Evolutionary conservation across 495 filamentous ascomycete genomes (phyloP), one percentile per base, ranked within the genome.

Genomic region (Clavariopsis aquatica): DNA sequence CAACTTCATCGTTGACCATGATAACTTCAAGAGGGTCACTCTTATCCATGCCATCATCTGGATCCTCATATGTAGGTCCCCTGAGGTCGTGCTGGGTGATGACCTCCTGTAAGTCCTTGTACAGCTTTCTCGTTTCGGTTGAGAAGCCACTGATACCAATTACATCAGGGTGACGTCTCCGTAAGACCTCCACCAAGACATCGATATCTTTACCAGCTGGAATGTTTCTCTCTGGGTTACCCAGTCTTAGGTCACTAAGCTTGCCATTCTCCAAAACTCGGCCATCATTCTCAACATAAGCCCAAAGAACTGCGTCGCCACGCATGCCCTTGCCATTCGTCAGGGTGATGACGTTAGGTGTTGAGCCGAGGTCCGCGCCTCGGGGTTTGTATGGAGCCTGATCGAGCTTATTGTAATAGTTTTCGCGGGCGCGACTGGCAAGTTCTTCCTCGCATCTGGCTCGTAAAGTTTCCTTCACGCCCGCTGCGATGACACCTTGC

Each of bases 371-470:
- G 12, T 89, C 80, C 87, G 96, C 89, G n/a, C 92, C 93, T 74
- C 91, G 91, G 17, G 95, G 93, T 71, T 96, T 96, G 76, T 93
- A 92, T 1, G 94, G 93, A 13, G 94, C 92, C 76, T 98, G 94
- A 73, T 98, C 95, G 31, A 98, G 85, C 69, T 88, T 87, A 77
- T 89, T 89, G 22, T 85, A 87, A 74, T 90, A 98, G 52, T 89
- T 86, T 58, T 93, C 89, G 13, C 93, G 89, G 70, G 91, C 95
- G 24, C 85, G 82, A 59, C 86, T 88, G 31, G 90, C 85, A 49
- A 98, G 83, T 63, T 89, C 84, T 62, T 96, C 92, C 73, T 98
- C 94, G 71, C 94, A 98, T 64, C 92, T 90, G 12, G 88, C 91
- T 64, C 90, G 87, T 55, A 98, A 80, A 58, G 89, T 92, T 69